These are phyloP conservation scores for Suillus plorans DNA, from an alignment of 768 basidiomycete species.

Conservation along the genomic window DNA sequence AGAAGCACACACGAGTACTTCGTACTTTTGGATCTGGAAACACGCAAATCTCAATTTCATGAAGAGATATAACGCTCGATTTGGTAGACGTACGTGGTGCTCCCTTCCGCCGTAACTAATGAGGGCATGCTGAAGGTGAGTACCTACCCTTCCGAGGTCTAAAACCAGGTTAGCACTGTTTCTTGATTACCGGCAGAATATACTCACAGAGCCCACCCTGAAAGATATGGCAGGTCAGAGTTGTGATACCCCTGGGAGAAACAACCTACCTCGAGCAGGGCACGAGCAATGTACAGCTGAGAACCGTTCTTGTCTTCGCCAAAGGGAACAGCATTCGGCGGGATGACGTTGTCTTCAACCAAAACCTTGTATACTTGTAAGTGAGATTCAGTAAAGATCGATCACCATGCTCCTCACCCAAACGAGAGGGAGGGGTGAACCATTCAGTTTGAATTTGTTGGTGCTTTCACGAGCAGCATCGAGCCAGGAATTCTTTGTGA, in stretches of 20 bases:
- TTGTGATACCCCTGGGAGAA: neutral
- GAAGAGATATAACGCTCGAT: neutral
- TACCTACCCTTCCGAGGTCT: conserved; percentile 2
- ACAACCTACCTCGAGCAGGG: conserved; percentile 22
- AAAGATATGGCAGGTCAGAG: neutral
- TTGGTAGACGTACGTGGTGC: conserved; percentile 1
- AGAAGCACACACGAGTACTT: conserved; percentile 7
- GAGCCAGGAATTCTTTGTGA: conserved; percentile 20
- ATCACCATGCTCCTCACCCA: conserved; percentile 22
- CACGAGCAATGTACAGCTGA: conserved; percentile 30
- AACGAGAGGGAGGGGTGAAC: conserved; percentile 31
- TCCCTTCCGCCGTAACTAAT: conserved; percentile 5
- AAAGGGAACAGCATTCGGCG: conserved; percentile 34
- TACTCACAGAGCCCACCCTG: conserved; percentile 30
- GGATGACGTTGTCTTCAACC: conserved; percentile 31
- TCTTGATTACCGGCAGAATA: neutral
- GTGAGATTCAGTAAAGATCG: neutral
- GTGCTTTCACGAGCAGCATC: conserved; percentile 29
- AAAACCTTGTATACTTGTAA: conserved; percentile 19
- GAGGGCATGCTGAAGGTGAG: conserved; percentile 4
- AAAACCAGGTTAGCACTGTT: neutral
- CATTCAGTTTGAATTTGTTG: conserved; percentile 24
- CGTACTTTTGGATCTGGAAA: conserved; percentile 3
- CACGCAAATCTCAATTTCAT: too few relatives aligned
- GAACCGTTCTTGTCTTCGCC: conserved; percentile 30